Conservation (phyloP, 2,329 filamentous ascomycete species). For the Metarhizium robertsii region DNA sequence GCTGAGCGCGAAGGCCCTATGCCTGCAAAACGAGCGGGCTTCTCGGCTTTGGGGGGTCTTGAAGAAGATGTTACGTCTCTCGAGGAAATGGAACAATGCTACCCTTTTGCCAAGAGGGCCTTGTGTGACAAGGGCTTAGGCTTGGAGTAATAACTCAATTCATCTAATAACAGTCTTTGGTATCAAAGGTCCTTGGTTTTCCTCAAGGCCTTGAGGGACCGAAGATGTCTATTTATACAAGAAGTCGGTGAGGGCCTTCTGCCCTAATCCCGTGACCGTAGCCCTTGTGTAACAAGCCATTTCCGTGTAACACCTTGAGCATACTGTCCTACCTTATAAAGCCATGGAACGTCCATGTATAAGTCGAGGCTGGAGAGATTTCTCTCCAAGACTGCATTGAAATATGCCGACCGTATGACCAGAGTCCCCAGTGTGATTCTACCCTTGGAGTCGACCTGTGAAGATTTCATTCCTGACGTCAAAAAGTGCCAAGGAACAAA, state of each 20-base stretch:
- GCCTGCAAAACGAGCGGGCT: conserved; percentile 10
- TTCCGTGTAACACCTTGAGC: too few species aligned
- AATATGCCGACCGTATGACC: background rate
- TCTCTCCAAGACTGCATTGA: conserved; percentile 21
- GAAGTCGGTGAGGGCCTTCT: too few species aligned
- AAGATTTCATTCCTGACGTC: background rate
- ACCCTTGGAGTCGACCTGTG: background rate
- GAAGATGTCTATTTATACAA: too few species aligned
- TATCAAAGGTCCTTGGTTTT: too few species aligned
- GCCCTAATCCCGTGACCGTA: too few species aligned
- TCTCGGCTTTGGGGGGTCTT: conserved; percentile 17
- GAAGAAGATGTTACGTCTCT: conserved; percentile 45
- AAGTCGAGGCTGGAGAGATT: conserved; percentile 25
- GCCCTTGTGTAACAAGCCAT: too few species aligned
- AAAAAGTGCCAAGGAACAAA: background rate
- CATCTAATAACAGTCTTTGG: too few species aligned
- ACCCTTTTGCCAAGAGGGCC: conserved; percentile 50
- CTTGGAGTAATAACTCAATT: too few species aligned
- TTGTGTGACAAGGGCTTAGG: too few species aligned
- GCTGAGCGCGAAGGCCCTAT: background rate
- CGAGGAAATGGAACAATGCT: conserved; percentile 49
- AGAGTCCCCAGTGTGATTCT: background rate
- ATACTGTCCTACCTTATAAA: conserved; percentile 46
- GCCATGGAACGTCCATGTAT: conserved; percentile 47
- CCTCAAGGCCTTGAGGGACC: too few species aligned